Base-by-base conservation (phyloP, 768 basidiomycete genomes). In the Kwoniella sp. region DNA sequence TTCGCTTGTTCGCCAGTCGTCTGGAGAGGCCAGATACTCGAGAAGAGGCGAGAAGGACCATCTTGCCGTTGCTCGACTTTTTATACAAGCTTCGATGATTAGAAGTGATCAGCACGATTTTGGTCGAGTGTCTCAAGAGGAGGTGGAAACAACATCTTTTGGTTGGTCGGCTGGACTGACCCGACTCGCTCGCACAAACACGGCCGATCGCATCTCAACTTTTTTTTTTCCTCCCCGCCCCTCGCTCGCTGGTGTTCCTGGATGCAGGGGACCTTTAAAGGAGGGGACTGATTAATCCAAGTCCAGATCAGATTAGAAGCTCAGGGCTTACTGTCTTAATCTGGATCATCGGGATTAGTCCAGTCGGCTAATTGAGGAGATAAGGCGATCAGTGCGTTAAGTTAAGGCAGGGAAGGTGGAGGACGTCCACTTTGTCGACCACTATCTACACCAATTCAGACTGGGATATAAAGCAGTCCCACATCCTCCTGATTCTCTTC, bases 401-500 rank as follows among this genome's bases (percentile, higher is more conserved):
- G n/a, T 12, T 0, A n/a, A 25, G 1, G 8, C 20, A 17, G 22
- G 29, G 20, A 37, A 17, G 61, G 67, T 68, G 67, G 67, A 68
- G 63, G 67, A 55, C 17, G 66, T 38, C 61, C 66, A 63, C 31
- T 57, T n/a, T 31, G 20, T 47, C 45, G 31, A 34, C 47, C 37
- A 28, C 57, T 37, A 50, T 15, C 8, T 12, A 23, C 28, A 55
- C 20, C 31, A 30, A 15, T 15, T 29, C 28, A 45, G 34, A 12
- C 37, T 4, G 30, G 12, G 57, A 45, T 25, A 59, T 45, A 58
- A 22, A 1, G 47, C 34, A 34, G 5, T 53, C n/a, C 5, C 47
- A 37, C 50, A 23, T 58, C 31, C 41, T 53, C 58, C n/a, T 53
- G 30, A 37, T 51, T 63, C 56, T 56, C 55, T 47, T 26, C 30